A percentile compares a stretch with the other conserved stretches of the same genome.
Conservation (phyloP, 148 eudicot species). For the Rhododendron molle region DNA sequence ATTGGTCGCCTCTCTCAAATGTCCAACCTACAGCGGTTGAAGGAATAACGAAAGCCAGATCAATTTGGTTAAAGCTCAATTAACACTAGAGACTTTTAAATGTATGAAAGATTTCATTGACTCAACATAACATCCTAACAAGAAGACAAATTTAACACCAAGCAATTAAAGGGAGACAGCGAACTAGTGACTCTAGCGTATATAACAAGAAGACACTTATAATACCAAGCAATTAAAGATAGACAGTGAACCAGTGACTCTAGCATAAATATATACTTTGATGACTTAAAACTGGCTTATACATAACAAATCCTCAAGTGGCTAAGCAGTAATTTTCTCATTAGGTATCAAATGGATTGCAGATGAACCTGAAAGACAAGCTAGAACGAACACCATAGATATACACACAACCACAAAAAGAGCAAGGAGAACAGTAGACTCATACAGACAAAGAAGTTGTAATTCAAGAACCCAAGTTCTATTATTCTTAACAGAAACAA, state of each 20-base stretch:
- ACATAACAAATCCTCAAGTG: not conserved
- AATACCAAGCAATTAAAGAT: no score
- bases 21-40: constrained; percentile 59
- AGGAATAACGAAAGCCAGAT: not conserved
- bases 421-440: not conserved
- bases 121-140: not conserved
- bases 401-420: not conserved
- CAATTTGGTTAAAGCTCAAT: not conserved
- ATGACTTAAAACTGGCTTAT: not conserved
- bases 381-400: not conserved
- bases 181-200: not conserved
- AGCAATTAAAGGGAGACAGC: not conserved
- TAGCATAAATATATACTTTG: not conserved
- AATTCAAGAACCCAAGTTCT: not conserved
- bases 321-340: not conserved
- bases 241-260: not conserved
- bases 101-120: not conserved
- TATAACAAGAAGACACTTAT: no score
- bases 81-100: not conserved
- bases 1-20: constrained; percentile 30
- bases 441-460: not conserved
- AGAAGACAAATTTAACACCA: not conserved
- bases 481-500: not conserved
- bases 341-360: not conserved
- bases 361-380: no score